Conservation (phyloP, 352 stramenopile species). For the Pythium graminicola region DNA sequence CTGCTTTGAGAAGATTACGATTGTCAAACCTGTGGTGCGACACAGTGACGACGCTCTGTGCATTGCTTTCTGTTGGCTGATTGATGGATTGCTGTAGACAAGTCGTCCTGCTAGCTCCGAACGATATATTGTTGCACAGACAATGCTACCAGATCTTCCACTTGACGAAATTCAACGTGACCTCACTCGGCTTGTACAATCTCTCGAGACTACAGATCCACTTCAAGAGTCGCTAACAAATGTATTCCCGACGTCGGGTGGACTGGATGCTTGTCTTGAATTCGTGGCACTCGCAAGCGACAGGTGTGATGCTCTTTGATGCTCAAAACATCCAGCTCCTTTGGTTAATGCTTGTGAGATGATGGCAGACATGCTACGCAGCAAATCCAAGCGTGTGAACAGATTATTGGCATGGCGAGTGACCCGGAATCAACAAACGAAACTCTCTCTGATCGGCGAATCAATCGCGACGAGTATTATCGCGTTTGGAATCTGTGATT, state of each 20-base stretch:
- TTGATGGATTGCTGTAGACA: constrained; percentile 29
- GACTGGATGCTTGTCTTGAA: constrained; percentile 24
- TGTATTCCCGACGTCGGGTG: background rate
- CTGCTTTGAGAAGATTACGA: constrained; percentile 48
- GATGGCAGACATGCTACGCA: background rate
- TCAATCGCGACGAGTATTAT: constrained; percentile 28
- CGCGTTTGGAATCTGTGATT: constrained; percentile 25
- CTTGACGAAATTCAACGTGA: background rate
- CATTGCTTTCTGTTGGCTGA: background rate
- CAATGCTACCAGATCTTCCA: constrained; percentile 15
- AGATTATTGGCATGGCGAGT: constrained; percentile 1
- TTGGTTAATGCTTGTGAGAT: background rate
- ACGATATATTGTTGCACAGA: constrained; percentile 51
- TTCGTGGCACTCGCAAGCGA: constrained; percentile 38
- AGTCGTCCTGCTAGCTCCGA: constrained; percentile 77
- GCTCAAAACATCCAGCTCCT: background rate
- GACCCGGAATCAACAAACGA: background rate
- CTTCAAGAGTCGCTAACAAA: background rate
- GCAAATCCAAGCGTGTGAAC: constrained; percentile 11
- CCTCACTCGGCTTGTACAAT: background rate
- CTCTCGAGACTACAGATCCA: background rate
- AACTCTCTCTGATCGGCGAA: background rate
- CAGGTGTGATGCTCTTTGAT: constrained; percentile 11
- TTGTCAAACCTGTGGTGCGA: constrained; percentile 66
- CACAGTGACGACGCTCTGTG: background rate